Conservation (phyloP, 2,329 filamentous ascomycete genomes). For the Exophiala sp. region DNA sequence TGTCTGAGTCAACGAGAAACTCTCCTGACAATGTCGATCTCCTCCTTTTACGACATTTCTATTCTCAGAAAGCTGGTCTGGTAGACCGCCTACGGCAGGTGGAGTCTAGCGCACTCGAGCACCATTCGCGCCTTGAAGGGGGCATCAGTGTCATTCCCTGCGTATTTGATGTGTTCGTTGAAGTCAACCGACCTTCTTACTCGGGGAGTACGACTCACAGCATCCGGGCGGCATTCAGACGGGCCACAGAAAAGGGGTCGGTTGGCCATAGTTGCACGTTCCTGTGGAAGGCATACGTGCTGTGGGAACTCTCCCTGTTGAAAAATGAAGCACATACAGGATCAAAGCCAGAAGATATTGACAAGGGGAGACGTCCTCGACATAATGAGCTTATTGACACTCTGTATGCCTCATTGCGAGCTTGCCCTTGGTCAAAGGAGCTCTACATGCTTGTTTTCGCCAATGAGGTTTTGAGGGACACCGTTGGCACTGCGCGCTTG, state of each 20-base stretch:
- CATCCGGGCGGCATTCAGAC: constrained; percentile 54
- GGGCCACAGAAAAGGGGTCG: constrained; percentile 36
- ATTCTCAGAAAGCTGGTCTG: constrained; percentile 67
- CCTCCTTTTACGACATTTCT: constrained; percentile 68
- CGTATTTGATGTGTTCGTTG: constrained; percentile 55
- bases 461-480: constrained; percentile 33
- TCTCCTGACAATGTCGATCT: constrained; percentile 79
- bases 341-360: constrained; percentile 17
- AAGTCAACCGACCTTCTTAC: constrained; percentile 45
- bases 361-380: constrained; percentile 36
- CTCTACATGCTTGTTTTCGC: constrained; percentile 57
- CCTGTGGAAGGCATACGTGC: constrained; percentile 52
- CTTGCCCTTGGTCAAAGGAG: constrained; percentile 62
- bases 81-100: constrained; percentile 72
- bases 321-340: not conserved
- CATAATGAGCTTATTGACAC: constrained; percentile 43
- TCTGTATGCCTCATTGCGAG: constrained; percentile 54
- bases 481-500: constrained; percentile 13
- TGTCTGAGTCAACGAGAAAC: constrained; percentile 57
- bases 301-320: constrained; percentile 43
- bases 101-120: constrained; percentile 31
- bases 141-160: constrained; percentile 28
- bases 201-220: constrained; percentile 50
- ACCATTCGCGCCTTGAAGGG: constrained; percentile 27
- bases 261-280: constrained; percentile 39